These are phyloP conservation scores for Alopecurus myosuroides DNA, from an alignment of 176 grass and related monocot species.

Conservation along the genomic window DNA sequence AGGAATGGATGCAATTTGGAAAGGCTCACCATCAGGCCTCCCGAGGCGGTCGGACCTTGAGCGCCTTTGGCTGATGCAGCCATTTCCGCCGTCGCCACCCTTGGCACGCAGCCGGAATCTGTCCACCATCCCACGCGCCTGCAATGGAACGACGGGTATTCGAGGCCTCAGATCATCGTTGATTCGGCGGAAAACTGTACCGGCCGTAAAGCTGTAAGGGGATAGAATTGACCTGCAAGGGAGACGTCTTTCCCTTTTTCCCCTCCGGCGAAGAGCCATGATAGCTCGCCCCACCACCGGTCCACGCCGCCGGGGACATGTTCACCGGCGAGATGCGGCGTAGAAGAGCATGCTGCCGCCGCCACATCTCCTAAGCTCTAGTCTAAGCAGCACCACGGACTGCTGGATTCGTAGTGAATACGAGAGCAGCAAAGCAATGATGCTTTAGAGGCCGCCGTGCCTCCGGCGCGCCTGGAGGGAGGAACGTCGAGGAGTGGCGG, in stretches of 20 bases:
- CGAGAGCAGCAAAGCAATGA: background rate
- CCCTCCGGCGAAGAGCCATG: background rate
- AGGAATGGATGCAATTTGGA: background rate
- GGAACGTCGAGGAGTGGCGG: background rate
- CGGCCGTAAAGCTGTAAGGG: background rate
- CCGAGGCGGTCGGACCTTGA: conserved; percentile 1
- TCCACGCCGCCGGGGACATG: background rate
- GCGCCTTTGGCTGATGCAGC: conserved; percentile 15
- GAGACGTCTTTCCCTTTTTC: conserved; percentile 18
- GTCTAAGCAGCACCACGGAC: background rate
- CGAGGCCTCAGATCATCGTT: background rate
- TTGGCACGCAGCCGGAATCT: conserved; percentile 45
- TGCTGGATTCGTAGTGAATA: background rate
- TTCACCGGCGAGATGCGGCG: background rate
- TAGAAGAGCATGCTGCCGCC: conserved; percentile 9
- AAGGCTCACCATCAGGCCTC: conserved; percentile 50
- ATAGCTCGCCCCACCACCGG: no score
- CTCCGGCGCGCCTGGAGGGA: background rate
- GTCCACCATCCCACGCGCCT: conserved; percentile 72
- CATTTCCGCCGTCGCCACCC: background rate
- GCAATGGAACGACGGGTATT: background rate
- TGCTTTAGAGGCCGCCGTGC: background rate
- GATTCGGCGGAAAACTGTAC: background rate
- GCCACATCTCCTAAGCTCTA: conserved; percentile 12
- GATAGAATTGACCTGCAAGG: conserved; percentile 19